phyloP scores from a whole-genome alignment of 257 asterid genomes.

The Przewalskia tangutica region DNA sequence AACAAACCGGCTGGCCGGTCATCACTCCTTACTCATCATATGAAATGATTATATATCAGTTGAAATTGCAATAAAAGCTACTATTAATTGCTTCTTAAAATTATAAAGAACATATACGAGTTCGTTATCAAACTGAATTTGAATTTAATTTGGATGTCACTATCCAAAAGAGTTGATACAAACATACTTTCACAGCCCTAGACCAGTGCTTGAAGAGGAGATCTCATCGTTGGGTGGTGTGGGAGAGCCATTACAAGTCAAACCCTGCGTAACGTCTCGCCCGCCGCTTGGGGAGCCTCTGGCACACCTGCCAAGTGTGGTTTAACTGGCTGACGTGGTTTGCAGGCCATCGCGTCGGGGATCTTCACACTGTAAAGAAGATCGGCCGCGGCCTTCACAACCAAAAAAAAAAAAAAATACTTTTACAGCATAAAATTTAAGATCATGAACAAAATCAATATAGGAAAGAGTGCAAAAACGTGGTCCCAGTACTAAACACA shows the following conservation, averaged over 20 bases:
- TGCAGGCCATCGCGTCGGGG: too few relatives aligned
- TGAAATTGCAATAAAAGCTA: not conserved
- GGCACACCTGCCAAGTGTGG: too few relatives aligned
- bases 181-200: conserved; percentile 9
- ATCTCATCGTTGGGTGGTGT: too few relatives aligned
- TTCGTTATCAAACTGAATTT: too few relatives aligned
- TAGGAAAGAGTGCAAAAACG: conserved; percentile 26
- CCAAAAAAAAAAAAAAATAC: too few relatives aligned
- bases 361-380: too few relatives aligned
- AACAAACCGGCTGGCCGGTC: not conserved
- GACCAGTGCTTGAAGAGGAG: too few relatives aligned
- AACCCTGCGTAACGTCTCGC: too few relatives aligned
- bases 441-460: conserved; percentile 25
- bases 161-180: conserved; percentile 10
- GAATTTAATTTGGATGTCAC: conserved; percentile 12
- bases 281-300: too few relatives aligned
- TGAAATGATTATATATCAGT: not conserved
- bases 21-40: not conserved
- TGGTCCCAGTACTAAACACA: conserved; percentile 23
- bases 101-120: not conserved
- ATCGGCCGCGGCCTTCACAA: too few relatives aligned
- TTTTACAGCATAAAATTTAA: conserved; percentile 16
- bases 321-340: too few relatives aligned
- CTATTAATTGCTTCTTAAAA: not conserved
- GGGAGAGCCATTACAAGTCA: too few relatives aligned